A percentile compares a stretch with the other conserved stretches of the same genome.
These are phyloP conservation scores for Paraphoma sp. DNA, from an alignment of 2,329 filamentous ascomycete genomes.

Conservation along the genomic window DNA sequence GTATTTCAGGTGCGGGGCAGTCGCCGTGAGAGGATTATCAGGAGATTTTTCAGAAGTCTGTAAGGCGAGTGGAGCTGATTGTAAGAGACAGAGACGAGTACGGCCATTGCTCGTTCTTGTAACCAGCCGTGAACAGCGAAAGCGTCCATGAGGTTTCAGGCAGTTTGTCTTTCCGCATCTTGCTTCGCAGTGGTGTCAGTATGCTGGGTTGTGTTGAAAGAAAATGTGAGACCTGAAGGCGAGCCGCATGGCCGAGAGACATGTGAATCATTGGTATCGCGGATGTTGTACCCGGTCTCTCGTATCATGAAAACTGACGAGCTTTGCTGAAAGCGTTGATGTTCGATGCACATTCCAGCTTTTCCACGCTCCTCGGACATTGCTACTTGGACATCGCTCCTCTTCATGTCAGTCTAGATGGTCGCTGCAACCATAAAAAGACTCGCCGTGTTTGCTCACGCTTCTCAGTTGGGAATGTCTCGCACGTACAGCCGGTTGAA, in stretches of 20 bases:
- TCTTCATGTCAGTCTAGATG: no score
- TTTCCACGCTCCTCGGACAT: no score
- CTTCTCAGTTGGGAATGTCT: no score
- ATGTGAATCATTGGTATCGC: background rate
- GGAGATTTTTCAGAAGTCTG: background rate
- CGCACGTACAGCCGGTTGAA: no score
- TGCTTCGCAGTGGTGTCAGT: background rate
- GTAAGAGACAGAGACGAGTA: constrained; percentile 8
- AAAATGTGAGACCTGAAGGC: background rate
- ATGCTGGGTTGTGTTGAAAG: background rate
- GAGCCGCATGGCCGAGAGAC: background rate
- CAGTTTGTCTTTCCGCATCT: background rate
- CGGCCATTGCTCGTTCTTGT: constrained; percentile 1
- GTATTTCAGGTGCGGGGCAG: background rate
- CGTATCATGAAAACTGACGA: no score
- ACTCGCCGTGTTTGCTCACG: no score
- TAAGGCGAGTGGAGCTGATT: background rate
- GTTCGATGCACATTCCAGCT: no score
- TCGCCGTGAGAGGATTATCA: background rate
- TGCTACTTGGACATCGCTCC: no score
- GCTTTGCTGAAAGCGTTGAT: no score
- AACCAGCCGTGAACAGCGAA: constrained; percentile 1
- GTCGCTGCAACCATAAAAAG: no score
- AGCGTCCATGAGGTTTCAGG: constrained; percentile 5
- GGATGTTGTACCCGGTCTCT: no score